Evolutionary conservation across 331 rosid species (phyloP).

Genomic region (Malus hybrid): DNA sequence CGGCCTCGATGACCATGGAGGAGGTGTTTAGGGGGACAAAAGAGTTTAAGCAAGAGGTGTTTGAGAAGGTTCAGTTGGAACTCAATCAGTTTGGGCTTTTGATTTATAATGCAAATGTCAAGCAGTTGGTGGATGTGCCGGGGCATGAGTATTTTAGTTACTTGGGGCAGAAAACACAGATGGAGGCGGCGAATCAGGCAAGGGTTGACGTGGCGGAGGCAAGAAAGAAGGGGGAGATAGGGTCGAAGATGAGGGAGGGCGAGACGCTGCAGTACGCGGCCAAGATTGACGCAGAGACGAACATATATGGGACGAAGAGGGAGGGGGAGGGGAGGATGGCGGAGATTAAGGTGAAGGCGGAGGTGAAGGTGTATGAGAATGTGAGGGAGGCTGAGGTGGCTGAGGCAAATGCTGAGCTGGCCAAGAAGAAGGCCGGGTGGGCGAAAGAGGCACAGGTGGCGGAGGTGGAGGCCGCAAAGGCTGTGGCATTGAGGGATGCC

Average conservation of each 20-base stretch:
- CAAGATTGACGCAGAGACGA: constrained; percentile 47
- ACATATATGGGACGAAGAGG: constrained; percentile 36
- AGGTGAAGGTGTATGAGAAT: constrained; percentile 53
- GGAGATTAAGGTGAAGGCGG: constrained; percentile 33
- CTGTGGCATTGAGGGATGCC: constrained; percentile 43
- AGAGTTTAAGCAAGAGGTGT: constrained; percentile 17
- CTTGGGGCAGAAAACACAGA: constrained; percentile 59
- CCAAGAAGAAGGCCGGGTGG: constrained; percentile 46
- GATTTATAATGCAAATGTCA: constrained; percentile 63
- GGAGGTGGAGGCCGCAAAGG: constrained; percentile 42
- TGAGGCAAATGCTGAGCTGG: constrained; percentile 44
- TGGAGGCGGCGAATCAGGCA: constrained; percentile 61
- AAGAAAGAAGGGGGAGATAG: constrained; percentile 50
- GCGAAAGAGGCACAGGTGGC: constrained; percentile 39
- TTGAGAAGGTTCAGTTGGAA: not conserved
- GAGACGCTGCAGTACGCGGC: constrained; percentile 52
- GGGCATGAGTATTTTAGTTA: constrained; percentile 62
- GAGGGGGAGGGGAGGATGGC: constrained; percentile 47
- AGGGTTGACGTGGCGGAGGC: constrained; percentile 60
- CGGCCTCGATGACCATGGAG: constrained; percentile 69
- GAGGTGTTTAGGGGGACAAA: constrained; percentile 54
- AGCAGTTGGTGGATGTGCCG: constrained; percentile 48
- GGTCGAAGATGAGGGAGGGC: constrained; percentile 39
- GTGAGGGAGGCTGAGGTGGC: constrained; percentile 9
- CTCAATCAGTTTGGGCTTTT: constrained; percentile 57